phyloP scores from a whole-genome alignment of 352 stramenopile species.

The Phytophthora pisi region DNA sequence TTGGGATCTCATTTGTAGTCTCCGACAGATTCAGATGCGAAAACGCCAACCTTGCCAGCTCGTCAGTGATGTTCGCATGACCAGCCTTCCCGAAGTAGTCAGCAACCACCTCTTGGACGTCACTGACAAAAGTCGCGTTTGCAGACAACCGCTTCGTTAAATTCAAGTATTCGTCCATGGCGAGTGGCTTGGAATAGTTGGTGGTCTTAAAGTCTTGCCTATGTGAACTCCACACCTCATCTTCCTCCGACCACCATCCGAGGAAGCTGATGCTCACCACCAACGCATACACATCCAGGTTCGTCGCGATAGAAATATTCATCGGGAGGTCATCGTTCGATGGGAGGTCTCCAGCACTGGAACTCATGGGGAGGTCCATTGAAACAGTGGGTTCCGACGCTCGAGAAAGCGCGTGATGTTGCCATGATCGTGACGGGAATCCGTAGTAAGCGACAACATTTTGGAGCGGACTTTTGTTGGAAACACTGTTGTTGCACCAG shows the following conservation, averaged over 20 bases:
- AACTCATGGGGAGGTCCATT: conserved; percentile 7
- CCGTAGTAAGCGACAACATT: conserved; percentile 5
- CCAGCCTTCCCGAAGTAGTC: conserved; percentile 13
- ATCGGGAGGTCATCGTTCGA: conserved; percentile 8
- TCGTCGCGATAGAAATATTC: conserved; percentile 10
- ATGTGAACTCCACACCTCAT: not conserved
- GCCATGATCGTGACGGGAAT: conserved; percentile 11
- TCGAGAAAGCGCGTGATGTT: conserved; percentile 7
- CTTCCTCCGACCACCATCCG: conserved; percentile 1
- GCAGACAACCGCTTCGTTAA: not conserved
- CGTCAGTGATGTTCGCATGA: conserved; percentile 5
- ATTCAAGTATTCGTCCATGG: conserved; percentile 14
- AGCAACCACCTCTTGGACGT: not conserved
- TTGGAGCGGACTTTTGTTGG: not conserved
- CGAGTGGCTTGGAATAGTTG: not conserved
- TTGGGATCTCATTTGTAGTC: conserved; percentile 10
- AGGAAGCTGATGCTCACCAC: conserved; percentile 9
- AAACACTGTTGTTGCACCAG: conserved; percentile 11
- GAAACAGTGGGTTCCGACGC: not conserved
- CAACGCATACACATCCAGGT: conserved; percentile 12
- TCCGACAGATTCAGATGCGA: conserved; percentile 8
- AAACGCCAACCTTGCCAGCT: conserved; percentile 12
- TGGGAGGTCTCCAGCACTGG: not conserved
- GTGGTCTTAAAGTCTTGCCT: not conserved
- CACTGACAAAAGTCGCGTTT: not conserved